Base-by-base conservation (phyloP, 2,329 filamentous ascomycete genomes). In the Pseudogymnoascus sp. region DNA sequence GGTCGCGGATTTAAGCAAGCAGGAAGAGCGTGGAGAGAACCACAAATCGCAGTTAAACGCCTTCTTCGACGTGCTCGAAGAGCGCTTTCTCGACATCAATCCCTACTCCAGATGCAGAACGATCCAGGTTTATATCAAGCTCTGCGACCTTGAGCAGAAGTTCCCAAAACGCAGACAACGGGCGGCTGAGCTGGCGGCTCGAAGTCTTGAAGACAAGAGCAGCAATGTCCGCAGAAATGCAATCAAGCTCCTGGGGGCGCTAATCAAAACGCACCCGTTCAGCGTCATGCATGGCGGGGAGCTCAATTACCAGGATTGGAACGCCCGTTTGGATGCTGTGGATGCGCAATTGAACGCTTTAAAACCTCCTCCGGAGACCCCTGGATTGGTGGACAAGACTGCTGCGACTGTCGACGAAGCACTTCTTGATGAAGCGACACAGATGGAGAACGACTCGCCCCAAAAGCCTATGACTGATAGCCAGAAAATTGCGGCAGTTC, bases 141-240 rank as follows among this genome's bases (percentile, higher is more conserved):
- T 99, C 11, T 97, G 93, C 71, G 92, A 97, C 64, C 82, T 98
- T n/a, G 92, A 96, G 57, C 91, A 93, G 68, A 98, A 98, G 74
- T 97, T 96, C 71, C 92, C 93, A 39, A 97, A 97, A 77, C 85
- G 93, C 63, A 84, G 95, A 66, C 93, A 97, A 75, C 89, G 85
- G 72, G 93, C 89, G 3, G 90, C 93, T 1, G 92, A 97, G 74
- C 80, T 97, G 25, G 93, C 95, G 1, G 88, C 90, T 64, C 85
- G 90, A 70, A 98, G 93, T 75, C 81, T 99, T 2, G 91, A 97
- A 75, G 96, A 99, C 78, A 98, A 96, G 81, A 98, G 93, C 78
- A 99, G 95, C 77, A 96, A 98, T 71, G 95, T 99, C 34, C 85
- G 95, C 67, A 85, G 93, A 65, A 98, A 98, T 74, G 93, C 95